Percentiles rank a stretch among this genome's conserved stretches.
Conservation (phyloP, 495 filamentous ascomycete genomes). For the Neohortaea acidophila region DNA sequence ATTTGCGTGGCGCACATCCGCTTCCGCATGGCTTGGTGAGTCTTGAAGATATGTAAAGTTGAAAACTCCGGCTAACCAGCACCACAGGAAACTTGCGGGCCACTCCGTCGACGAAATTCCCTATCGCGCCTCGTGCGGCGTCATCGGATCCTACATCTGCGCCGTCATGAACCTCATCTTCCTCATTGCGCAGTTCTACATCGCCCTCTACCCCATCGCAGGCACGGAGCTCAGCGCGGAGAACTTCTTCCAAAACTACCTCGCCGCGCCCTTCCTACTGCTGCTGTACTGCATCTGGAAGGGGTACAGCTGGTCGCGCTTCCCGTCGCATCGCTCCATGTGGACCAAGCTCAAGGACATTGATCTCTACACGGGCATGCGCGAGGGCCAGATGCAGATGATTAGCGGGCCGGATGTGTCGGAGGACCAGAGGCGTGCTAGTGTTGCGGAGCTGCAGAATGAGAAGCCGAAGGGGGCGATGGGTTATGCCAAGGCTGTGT, state of each 20-base stretch:
- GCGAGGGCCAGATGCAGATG: conserved; percentile 5
- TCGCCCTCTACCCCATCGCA: conserved; percentile 23
- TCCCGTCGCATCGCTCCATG: conserved; percentile 11
- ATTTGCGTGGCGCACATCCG: conserved; percentile 62
- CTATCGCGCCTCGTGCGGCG: conserved; percentile 50
- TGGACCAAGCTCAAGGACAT: conserved; percentile 18
- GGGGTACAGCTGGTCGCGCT: conserved; percentile 28
- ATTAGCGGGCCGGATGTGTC: background rate
- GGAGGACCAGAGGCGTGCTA: background rate
- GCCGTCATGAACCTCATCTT: conserved; percentile 43
- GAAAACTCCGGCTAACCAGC: too few species aligned
- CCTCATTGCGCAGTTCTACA: conserved; percentile 45
- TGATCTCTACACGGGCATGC: conserved; percentile 19
- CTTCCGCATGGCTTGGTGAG: conserved; percentile 51
- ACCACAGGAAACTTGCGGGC: conserved; percentile 37
- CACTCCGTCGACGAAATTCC: conserved; percentile 54
- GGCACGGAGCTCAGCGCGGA: conserved; percentile 28
- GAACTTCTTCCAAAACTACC: conserved; percentile 60
- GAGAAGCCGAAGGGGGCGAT: background rate
- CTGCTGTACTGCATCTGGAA: conserved; percentile 65
- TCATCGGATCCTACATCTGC: conserved; percentile 53
- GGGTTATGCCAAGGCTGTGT: background rate
- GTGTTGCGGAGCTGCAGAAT: background rate
- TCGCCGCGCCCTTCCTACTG: conserved; percentile 65
- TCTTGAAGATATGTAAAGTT: conserved; percentile 8